Evolutionary conservation across 2,329 filamentous ascomycete genomes (phyloP), one percentile per base, ranked within the genome.

Genomic region (Aureobasidium sp.): DNA sequence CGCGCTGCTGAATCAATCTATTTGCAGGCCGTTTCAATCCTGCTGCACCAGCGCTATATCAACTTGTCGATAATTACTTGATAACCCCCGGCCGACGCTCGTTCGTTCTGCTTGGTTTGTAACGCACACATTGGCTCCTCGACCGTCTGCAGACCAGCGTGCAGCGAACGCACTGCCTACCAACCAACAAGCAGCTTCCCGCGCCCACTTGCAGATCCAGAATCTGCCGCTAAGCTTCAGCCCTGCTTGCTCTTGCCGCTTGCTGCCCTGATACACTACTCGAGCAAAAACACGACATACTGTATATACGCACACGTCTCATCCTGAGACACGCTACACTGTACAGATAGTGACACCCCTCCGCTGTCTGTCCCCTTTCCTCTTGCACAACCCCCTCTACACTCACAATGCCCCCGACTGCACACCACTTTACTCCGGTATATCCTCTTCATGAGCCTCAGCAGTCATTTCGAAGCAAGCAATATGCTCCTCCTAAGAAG

Each of bases 401-500:
- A 48, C 17, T 29, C 44, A 63, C 44, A 37, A 62, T 62, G 60
- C 42, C 57, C 22, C 63, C 53, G 36, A 48, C 48, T 41, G 55
- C 45, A 20, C 52, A 62, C 39, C 63, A 58, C 44, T 61, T 64
- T 36, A 44, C 62, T 36, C 63, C 61, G 36, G 63, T 60, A 12
- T 63, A 61, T 52, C 56, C 62, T 41, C 25, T 47, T 25, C 44
- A 49, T 44, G 61, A 57, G n/a, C 49, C 42, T 27, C 52, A 58
- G 29, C 52, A 63, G 9, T 57, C 61, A 15, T 61, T 61, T 47
- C 60, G 60, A 27, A 48, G 53, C 47, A 64, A 62, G 34, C 52
- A 60, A 47, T 63, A 63, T 45, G 61, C 47, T 37, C 52, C 53
- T 42, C 66, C 66, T 12, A 66, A 61, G 36, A 67, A 48, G 31